Evolutionary conservation across 129 eudicot genomes (phyloP).

Genomic region (Flaveria sonorensis): DNA sequence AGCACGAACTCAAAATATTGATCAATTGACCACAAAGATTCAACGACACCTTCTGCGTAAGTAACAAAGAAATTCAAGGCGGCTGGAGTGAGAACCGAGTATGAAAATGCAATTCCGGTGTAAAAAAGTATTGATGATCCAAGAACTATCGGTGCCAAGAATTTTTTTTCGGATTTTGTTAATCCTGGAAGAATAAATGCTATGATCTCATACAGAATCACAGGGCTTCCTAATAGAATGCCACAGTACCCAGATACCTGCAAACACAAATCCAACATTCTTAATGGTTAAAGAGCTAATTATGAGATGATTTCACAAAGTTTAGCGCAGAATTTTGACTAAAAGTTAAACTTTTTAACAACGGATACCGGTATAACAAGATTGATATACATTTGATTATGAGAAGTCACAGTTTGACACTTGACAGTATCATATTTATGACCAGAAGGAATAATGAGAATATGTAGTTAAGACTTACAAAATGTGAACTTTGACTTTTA

Average conservation of each 20-base stretch:
- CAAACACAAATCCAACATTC: slow-evolving; percentile 14
- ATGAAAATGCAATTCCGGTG: slow-evolving; percentile 78
- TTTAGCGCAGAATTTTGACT: background rate
- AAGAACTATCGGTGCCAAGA: slow-evolving; percentile 83
- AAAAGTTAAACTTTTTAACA: slow-evolving; percentile 7
- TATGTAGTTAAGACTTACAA: background rate
- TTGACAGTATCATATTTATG: background rate
- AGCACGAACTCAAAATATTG: slow-evolving; percentile 98
- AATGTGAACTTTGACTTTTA: slow-evolving; percentile 7
- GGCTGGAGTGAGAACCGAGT: slow-evolving; percentile 93
- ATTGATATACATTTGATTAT: background rate
- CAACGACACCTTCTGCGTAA: slow-evolving; percentile 97
- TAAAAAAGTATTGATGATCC: slow-evolving; percentile 95
- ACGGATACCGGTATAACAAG: background rate
- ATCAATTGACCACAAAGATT: slow-evolving; percentile 97
- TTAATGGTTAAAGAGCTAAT: background rate
- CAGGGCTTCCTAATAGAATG: slow-evolving; percentile 90
- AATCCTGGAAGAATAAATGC: slow-evolving; percentile 91
- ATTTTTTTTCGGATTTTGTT: slow-evolving; percentile 79
- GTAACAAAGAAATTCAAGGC: slow-evolving; percentile 92
- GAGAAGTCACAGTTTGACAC: background rate
- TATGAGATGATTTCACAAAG: background rate
- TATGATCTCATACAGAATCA: slow-evolving; percentile 90
- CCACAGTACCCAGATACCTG: slow-evolving; percentile 99
- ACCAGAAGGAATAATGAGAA: slow-evolving; percentile 4